Base-by-base conservation (phyloP, 2,329 filamentous ascomycete genomes). In the Cladosporium phlei region DNA sequence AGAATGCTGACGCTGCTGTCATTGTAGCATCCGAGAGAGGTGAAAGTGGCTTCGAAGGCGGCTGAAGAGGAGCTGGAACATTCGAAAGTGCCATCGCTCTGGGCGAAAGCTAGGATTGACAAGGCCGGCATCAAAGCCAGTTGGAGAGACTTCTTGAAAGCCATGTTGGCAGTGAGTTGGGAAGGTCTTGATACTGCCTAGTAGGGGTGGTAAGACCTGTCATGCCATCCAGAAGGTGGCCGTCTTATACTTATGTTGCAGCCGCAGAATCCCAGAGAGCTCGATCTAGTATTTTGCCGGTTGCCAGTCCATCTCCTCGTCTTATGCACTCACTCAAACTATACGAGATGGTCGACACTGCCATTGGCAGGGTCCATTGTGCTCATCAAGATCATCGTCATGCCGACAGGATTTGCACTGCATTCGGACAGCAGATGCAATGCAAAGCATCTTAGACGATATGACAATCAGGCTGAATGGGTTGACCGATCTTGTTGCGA, bases 1-100 rank as follows among this genome's bases (percentile, higher is more conserved):
- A 47, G 34, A 24, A 47, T 47, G 28, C 44, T 47, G 28, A 47
- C 44, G 28, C 44, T 47, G 37, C 35, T 38, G 14, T 47, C 44
- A 39, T 47, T 47, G 28, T 47, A 47, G 35, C 44, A 47, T 7
- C 44, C 44, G 1, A 47, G 35, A 19, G 21, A 20, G 11, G 37
- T 34, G 12, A 39, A 33, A 5, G 35, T 38, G 21, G 44, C 35
- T 4, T 47, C 34, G 44, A 25, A 47, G 14, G 35, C 35, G 14
- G 44, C 35, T 3, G 42, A 45, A 8, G 42, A 35, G 12, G 32
- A 37, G 22, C 28, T 16, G 8, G 42, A 37, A 24, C 42, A 45
- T 37, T 45, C 22, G 21, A 43, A 43, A 2, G 37, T 14, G 4
- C 8, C 17, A 16, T 45, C 19, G 19, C 12, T 29, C 5, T 45